A percentile compares a stretch with the other conserved stretches of the same genome.
Evolutionary conservation across 2,329 filamentous ascomycete genomes (phyloP).

Genomic region (Xylariaceae sp.): DNA sequence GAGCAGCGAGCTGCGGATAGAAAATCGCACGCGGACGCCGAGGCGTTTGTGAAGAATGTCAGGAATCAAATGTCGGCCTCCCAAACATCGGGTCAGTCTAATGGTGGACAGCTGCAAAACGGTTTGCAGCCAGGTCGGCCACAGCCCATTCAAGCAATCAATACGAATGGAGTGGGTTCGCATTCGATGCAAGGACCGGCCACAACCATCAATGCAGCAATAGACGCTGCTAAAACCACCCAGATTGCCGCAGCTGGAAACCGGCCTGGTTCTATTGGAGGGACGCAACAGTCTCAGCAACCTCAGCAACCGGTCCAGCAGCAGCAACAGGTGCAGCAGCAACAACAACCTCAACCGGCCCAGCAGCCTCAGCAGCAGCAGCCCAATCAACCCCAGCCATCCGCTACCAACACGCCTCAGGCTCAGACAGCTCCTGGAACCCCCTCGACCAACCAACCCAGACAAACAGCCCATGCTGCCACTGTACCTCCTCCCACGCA

Average conservation of each 20-base stretch:
- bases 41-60: conserved; percentile 21
- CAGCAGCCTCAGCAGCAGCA: conserved; percentile 10
- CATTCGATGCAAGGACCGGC: conserved; percentile 30
- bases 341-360: neutral
- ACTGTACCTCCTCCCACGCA: conserved; percentile 22
- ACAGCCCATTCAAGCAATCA: conserved; percentile 23
- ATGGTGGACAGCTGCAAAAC: conserved; percentile 11
- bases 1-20: conserved; percentile 17
- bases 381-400: conserved; percentile 9
- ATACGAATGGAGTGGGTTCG: conserved; percentile 16
- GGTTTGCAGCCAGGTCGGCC: conserved; percentile 21
- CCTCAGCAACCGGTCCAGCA: conserved; percentile 10
- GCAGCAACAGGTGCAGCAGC: conserved; percentile 1
- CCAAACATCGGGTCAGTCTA: conserved; percentile 7
- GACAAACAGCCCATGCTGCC: conserved; percentile 20
- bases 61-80: conserved; percentile 18
- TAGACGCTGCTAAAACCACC: conserved; percentile 30
- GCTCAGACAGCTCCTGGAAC: conserved; percentile 22
- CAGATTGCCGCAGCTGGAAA: conserved; percentile 24
- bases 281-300: conserved; percentile 10
- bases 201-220: conserved; percentile 30
- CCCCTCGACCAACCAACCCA: conserved; percentile 20
- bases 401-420: neutral
- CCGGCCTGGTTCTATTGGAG: conserved; percentile 16
- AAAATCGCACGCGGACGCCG: conserved; percentile 21